Base-by-base conservation (phyloP, 305 asterid genomes). In the Fraxinus velutina region DNA sequence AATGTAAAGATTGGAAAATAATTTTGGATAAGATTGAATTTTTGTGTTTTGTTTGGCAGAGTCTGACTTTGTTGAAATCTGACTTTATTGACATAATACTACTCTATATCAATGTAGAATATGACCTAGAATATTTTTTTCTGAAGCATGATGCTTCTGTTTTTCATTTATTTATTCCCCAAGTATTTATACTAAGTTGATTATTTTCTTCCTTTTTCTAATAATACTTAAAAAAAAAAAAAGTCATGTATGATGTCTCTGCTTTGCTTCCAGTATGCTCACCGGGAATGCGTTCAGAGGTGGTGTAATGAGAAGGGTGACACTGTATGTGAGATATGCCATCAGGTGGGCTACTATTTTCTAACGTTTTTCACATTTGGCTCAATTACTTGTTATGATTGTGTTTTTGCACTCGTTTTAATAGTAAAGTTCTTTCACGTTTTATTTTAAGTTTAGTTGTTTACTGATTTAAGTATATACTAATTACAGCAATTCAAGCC, bases 271-370 rank as follows among this genome's bases (percentile, higher is more conserved):
- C 89, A 96, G 99, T 96, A 93, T 84, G 99, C 99, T 84, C 99
- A 96, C 80, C 92, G 99, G 4, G 90, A 88, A 90, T 96, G 99
- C 34, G 88, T 96, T 2, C 99, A 96, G 71, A 91, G 92, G 85
- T 96, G 99, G 99, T 94, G 98, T 86, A 91, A 96, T 9, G 99
- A 96, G 89, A 96, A 96, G 90, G 99, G 99, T 13, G 99, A 96
- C 83, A 96, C 97, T 75, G 85, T 82, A 5, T 96, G 99, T 52
- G 99, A 96, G 87, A 96, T 96, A 77, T 96, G 99, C 91, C 97
- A 93, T 84, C 99, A 96, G 96, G 99, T 92, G 52, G 60, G 85
- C 75, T 75, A 64, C 32, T 79, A 30, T 73, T 76, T 79, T 50
- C 24, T 1, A 30, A 30, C 8, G 27, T 75, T 75, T 75, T 76